Evolutionary conservation across 73 alveolate genomes (phyloP).

Genomic region (Paramecium bursaria): DNA sequence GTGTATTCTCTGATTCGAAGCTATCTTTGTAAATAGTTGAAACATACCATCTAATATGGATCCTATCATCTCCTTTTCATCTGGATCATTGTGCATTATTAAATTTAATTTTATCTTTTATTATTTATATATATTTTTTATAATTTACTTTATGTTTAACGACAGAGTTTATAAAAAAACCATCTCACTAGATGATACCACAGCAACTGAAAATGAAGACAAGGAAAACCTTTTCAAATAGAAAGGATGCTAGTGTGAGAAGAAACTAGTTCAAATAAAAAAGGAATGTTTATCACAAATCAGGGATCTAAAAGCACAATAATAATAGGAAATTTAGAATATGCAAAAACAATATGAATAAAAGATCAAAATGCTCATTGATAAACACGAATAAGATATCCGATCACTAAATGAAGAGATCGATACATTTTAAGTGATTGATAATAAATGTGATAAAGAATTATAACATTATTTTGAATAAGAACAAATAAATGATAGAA

Average conservation of each 20-base stretch:
- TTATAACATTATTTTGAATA: neutral
- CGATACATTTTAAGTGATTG: neutral
- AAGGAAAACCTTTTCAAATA: conserved; percentile 44
- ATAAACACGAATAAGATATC: conserved; percentile 39
- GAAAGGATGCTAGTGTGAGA: conserved; percentile 26
- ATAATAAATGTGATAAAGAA: conserved; percentile 4
- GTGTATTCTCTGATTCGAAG: neutral
- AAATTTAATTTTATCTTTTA: too few relatives aligned
- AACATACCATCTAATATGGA: neutral
- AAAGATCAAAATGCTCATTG: neutral
- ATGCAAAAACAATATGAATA: neutral
- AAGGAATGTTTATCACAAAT: conserved; percentile 22
- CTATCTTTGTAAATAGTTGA: neutral
- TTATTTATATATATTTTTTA: too few relatives aligned
- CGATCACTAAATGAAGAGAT: conserved; percentile 19
- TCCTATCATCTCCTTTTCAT: conserved; percentile 45
- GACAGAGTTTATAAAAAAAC: too few relatives aligned
- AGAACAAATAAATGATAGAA: conserved; percentile 28
- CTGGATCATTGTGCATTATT: too few relatives aligned
- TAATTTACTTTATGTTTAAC: too few relatives aligned
- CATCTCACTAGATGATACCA: too few relatives aligned
- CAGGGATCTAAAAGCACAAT: conserved; percentile 22
- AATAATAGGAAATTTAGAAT: neutral
- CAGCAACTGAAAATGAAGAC: too few relatives aligned
- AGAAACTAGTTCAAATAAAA: neutral